Percentiles rank a stretch among this genome's conserved stretches.
These are phyloP conservation scores for Gelatoporia subvermispora DNA, from an alignment of 768 basidiomycete genomes.

Conservation along the genomic window DNA sequence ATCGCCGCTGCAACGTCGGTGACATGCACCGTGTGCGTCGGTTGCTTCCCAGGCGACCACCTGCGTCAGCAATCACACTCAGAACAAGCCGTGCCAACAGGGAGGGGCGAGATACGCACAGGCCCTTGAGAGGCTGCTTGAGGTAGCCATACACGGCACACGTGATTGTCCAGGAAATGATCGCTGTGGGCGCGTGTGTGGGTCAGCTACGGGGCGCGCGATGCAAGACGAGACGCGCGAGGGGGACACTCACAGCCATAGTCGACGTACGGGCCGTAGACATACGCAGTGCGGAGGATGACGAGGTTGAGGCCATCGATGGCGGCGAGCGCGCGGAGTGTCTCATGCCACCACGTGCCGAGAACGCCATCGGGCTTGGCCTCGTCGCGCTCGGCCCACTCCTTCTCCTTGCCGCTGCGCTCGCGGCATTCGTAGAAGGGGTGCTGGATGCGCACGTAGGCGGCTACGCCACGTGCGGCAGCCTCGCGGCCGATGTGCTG, in stretches of 20 bases:
- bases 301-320: constrained; percentile 81
- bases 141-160: constrained; percentile 78
- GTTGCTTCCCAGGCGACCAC: constrained; percentile 76
- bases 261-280: constrained; percentile 79
- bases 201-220: background rate
- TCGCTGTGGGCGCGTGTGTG: constrained; percentile 39
- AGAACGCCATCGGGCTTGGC: constrained; percentile 63
- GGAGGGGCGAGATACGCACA: constrained; percentile 41
- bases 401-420: constrained; percentile 43
- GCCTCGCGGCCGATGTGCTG: constrained; percentile 71
- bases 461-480: constrained; percentile 70
- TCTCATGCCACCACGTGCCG: constrained; percentile 90
- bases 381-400: constrained; percentile 65
- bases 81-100: background rate
- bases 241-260: constrained; percentile 64
- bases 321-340: constrained; percentile 65
- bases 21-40: constrained; percentile 70
- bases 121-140: constrained; percentile 80
- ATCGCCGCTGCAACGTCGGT: constrained; percentile 75
- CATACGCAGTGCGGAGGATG: constrained; percentile 67
- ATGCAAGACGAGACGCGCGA: constrained; percentile 10
- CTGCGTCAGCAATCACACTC: constrained; percentile 29
- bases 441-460: constrained; percentile 72
- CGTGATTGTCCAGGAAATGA: constrained; percentile 61
- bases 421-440: constrained; percentile 66